A percentile compares a stretch with the other conserved stretches of the same genome.
Conservation (phyloP, 2,329 filamentous ascomycete species). For the Venturia asperata region DNA sequence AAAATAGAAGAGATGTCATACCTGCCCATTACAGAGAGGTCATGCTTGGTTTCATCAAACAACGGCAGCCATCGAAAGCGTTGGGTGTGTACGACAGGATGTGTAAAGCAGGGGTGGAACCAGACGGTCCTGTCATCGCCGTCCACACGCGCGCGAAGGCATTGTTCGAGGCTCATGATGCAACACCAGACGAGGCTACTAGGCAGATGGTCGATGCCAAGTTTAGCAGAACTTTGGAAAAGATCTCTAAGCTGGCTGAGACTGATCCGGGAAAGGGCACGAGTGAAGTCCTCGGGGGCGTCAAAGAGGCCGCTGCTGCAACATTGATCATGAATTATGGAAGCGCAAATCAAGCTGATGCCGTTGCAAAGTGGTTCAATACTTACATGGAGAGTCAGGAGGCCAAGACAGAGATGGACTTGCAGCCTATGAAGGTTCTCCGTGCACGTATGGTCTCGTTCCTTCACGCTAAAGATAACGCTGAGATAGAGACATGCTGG, state of each 20-base stretch:
- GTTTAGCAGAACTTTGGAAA: neutral
- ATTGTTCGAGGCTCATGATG: constrained; percentile 2
- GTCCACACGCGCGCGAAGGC: constrained; percentile 34
- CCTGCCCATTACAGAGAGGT: constrained; percentile 49
- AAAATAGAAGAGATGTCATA: constrained; percentile 37
- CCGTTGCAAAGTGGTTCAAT: constrained; percentile 45
- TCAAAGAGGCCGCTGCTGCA: constrained; percentile 9
- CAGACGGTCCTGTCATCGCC: constrained; percentile 39
- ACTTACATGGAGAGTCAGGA: constrained; percentile 39
- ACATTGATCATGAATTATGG: constrained; percentile 17
- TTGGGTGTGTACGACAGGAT: constrained; percentile 44
- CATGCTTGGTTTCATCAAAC: constrained; percentile 44
- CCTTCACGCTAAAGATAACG: constrained; percentile 49
- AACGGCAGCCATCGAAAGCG: constrained; percentile 40
- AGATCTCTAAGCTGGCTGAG: neutral
- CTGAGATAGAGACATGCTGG: constrained; percentile 62
- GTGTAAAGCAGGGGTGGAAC: constrained; percentile 32
- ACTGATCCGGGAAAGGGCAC: constrained; percentile 7
- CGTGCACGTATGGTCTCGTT: constrained; percentile 62
- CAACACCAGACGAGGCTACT: neutral
- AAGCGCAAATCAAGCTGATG: neutral
- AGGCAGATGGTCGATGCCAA: constrained; percentile 3
- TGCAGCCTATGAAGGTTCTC: constrained; percentile 49
- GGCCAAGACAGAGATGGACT: constrained; percentile 17
- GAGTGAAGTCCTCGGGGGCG: neutral